These are phyloP conservation scores for Kwoniella europaea DNA, from an alignment of 768 basidiomycete genomes.

Conservation along the genomic window DNA sequence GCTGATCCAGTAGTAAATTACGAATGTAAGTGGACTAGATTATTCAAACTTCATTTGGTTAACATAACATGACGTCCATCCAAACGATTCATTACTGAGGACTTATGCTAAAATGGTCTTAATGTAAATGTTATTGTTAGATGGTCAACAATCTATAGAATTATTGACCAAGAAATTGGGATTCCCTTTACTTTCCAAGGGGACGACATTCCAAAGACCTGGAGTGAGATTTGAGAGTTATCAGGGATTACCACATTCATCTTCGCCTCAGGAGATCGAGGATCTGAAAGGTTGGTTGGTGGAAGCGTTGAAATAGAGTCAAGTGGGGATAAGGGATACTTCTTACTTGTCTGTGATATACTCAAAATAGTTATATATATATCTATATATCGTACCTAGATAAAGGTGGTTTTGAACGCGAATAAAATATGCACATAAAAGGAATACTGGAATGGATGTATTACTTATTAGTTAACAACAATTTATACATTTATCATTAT, in stretches of 20 bases:
- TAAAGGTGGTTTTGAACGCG: no score
- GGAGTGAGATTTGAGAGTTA: constrained; percentile 76
- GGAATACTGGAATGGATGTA: background rate
- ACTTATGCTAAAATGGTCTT: no score
- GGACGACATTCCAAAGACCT: constrained; percentile 51
- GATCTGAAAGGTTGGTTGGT: constrained; percentile 76
- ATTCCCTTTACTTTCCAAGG: constrained; percentile 55
- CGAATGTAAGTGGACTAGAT: constrained; percentile 56
- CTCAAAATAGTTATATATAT: no score
- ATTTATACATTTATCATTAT: constrained; percentile 4
- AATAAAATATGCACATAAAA: no score
- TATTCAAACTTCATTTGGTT: no score
- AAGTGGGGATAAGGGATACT: no score
- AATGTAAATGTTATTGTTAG: constrained; percentile 13
- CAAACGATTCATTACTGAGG: no score
- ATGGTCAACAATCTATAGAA: constrained; percentile 65
- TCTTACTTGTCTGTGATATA: no score
- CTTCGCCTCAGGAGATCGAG: constrained; percentile 68
- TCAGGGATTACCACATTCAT: constrained; percentile 70
- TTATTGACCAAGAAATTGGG: constrained; percentile 66
- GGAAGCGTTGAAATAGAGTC: constrained; percentile 52
- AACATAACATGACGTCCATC: no score
- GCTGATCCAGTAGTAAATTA: constrained; percentile 74
- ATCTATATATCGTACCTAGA: no score
- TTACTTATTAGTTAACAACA: background rate